These are phyloP conservation scores for Cyberlindnera galapagoensis DNA, from an alignment of 805 yeast genomes.

Conservation along the genomic window DNA sequence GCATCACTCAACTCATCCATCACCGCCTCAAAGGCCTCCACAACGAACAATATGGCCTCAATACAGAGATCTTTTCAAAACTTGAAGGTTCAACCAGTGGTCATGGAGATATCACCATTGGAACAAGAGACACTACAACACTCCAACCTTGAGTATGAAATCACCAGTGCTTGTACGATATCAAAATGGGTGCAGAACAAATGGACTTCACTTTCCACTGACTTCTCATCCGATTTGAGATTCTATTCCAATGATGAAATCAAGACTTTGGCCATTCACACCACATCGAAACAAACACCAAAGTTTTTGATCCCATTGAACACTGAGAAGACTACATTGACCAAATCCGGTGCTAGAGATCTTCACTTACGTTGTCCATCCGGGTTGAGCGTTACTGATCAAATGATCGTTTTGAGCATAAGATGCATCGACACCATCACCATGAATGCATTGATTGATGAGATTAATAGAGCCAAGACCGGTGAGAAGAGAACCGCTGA, in stretches of 20 bases:
- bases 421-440: conserved; percentile 18
- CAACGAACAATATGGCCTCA: conserved; percentile 14
- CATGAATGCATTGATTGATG: conserved; percentile 8
- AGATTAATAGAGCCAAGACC: conserved; percentile 6
- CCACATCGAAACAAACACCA: conserved; percentile 6
- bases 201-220: conserved; percentile 18
- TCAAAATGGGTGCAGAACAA: conserved; percentile 19
- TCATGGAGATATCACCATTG: conserved; percentile 1
- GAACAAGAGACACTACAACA: conserved; percentile 8
- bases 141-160: conserved; percentile 4
- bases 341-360: conserved; percentile 12
- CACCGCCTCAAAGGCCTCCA: too few relatives aligned
- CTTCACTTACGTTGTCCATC: conserved; percentile 13
- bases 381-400: conserved; percentile 1
- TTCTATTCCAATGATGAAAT: conserved; percentile 11
- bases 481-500: conserved; percentile 4
- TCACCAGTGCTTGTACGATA: conserved; percentile 14
- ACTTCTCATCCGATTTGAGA: conserved; percentile 11
- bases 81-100: conserved; percentile 1
- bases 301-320: conserved; percentile 14
- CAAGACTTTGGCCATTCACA: conserved; percentile 10
- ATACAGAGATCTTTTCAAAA: conserved; percentile 7
- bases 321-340: conserved; percentile 7
- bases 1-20: too few relatives aligned
- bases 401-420: conserved; percentile 10